Conservation (phyloP, 805 yeast genomes). For the Phaffomyces opuntiae region DNA sequence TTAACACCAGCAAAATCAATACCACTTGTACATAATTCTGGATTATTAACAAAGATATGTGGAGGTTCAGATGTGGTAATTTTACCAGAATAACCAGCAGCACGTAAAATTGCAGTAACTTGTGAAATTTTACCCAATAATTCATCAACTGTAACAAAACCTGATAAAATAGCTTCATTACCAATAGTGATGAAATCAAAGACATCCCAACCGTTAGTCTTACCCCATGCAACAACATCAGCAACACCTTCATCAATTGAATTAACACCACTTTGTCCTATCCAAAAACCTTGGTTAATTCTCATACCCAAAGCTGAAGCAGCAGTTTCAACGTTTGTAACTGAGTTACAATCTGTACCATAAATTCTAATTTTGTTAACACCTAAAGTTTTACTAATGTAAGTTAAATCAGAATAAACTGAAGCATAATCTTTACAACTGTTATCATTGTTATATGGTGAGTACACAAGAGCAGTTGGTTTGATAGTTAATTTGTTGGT, state of each 20-base stretch:
- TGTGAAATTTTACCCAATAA: constrained; percentile 56
- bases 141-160: constrained; percentile 53
- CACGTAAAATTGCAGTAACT: constrained; percentile 50
- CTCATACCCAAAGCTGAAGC: constrained; percentile 53
- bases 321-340: constrained; percentile 57
- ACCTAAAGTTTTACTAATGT: constrained; percentile 48
- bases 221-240: constrained; percentile 43
- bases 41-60: constrained; percentile 53
- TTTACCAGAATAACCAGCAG: constrained; percentile 71
- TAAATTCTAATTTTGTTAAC: constrained; percentile 67
- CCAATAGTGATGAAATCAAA: constrained; percentile 78
- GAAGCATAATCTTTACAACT: constrained; percentile 54
- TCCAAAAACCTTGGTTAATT: constrained; percentile 87
- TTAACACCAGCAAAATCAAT: constrained; percentile 84
- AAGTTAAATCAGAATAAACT: constrained; percentile 51
- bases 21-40: constrained; percentile 59
- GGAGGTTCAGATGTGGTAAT: constrained; percentile 90
- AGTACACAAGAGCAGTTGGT: constrained; percentile 63
- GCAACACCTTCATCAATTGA: constrained; percentile 57
- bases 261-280: constrained; percentile 53
- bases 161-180: constrained; percentile 74
- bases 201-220: constrained; percentile 57
- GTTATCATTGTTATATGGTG: constrained; percentile 68
- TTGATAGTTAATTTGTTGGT: constrained; percentile 20
- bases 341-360: constrained; percentile 79